A percentile compares a stretch with the other conserved stretches of the same genome.
These are phyloP conservation scores for Pistacia vera DNA, from an alignment of 345 rosid species.

Conservation along the genomic window DNA sequence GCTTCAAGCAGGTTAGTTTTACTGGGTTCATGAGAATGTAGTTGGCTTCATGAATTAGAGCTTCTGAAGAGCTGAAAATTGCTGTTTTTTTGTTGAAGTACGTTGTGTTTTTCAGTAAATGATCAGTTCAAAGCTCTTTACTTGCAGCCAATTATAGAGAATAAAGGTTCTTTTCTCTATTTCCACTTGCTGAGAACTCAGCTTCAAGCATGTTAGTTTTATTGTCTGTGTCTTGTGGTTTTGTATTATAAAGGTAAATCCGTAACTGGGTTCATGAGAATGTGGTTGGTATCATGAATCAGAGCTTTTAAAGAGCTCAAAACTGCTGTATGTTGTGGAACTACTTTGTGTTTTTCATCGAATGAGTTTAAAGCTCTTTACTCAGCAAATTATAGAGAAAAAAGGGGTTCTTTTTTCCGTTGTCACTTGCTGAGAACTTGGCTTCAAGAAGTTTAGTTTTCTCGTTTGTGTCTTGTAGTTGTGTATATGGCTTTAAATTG, in stretches of 20 bases:
- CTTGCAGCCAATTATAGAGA: too few relatives aligned
- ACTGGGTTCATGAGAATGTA: not conserved
- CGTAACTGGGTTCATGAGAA: not conserved
- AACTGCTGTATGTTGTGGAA: not conserved
- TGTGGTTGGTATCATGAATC: not conserved
- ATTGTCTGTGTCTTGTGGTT: not conserved
- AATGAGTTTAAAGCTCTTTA: not conserved
- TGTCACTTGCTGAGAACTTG: not conserved
- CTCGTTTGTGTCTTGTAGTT: not conserved
- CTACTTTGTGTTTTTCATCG: not conserved
- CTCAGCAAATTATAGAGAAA: not conserved
- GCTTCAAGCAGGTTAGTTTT: constrained; percentile 4
- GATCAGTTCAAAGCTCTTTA: too few relatives aligned
- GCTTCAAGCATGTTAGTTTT: not conserved
- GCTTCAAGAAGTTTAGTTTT: not conserved
- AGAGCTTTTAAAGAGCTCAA: not conserved
- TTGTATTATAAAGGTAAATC: not conserved
- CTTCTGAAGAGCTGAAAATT: not conserved
- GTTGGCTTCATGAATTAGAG: not conserved
- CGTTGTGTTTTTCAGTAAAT: not conserved
- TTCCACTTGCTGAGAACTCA: not conserved
- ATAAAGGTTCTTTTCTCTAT: not conserved
- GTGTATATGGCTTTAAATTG: not conserved
- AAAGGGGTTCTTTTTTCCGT: not conserved
- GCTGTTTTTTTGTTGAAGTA: not conserved